Conservation (phyloP, 805 yeast genomes). For the Trichomonascus vanleenenianus region DNA sequence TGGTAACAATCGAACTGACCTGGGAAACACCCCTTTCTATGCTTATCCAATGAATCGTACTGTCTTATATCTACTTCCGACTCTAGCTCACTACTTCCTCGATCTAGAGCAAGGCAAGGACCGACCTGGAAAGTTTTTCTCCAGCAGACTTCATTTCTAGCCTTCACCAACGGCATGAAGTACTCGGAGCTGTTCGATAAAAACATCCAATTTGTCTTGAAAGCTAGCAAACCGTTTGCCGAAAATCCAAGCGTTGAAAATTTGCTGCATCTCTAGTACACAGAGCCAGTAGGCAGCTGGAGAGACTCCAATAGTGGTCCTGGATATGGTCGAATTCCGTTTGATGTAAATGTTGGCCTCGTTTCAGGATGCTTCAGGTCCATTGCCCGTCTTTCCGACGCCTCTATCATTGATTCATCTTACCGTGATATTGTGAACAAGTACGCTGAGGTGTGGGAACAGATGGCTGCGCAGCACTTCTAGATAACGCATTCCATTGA, state of each 20-base stretch:
- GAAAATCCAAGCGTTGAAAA: conserved; percentile 7
- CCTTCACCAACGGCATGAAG: conserved; percentile 4
- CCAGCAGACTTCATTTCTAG: neutral
- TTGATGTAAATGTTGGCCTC: conserved; percentile 7
- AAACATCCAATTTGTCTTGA: conserved; percentile 5
- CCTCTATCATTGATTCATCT: conserved; percentile 2
- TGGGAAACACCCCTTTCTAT: conserved; percentile 5
- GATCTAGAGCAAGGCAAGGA: conserved; percentile 5
- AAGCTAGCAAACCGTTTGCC: conserved; percentile 6
- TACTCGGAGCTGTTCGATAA: conserved; percentile 2
- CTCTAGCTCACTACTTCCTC: conserved; percentile 7
- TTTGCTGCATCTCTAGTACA: conserved; percentile 5
- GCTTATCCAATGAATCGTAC: conserved; percentile 9
- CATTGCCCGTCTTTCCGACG: conserved; percentile 7
- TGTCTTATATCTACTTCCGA: conserved; percentile 5
- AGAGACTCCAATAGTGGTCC: conserved; percentile 9
- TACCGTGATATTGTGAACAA: conserved; percentile 2
- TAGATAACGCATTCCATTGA: conserved; percentile 2
- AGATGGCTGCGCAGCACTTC: conserved; percentile 5
- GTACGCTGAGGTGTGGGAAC: conserved; percentile 9
- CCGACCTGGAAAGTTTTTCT: conserved; percentile 2
- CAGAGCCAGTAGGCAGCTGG: conserved; percentile 9
- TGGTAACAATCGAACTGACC: neutral
- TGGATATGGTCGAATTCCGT: conserved; percentile 9
- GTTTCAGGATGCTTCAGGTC: conserved; percentile 9